These are phyloP conservation scores for Russula griseocarnosa DNA, from an alignment of 768 basidiomycete species.

Conservation along the genomic window DNA sequence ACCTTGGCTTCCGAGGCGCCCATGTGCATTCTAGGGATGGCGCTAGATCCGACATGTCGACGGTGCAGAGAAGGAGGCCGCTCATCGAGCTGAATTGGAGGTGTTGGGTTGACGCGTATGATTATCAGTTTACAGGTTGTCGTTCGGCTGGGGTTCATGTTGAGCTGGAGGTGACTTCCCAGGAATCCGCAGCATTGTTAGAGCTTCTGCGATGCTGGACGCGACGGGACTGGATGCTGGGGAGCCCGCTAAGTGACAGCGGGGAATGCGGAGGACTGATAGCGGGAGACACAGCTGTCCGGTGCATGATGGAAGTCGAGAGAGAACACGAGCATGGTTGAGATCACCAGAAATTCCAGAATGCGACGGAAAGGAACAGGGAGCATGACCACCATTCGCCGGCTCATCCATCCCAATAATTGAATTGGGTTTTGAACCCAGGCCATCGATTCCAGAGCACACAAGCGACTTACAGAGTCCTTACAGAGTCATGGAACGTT, in stretches of 20 bases:
- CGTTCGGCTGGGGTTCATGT: conserved; percentile 50
- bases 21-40: conserved; percentile 30
- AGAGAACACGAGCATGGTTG: conserved; percentile 8
- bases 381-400: too few relatives aligned
- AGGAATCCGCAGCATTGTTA: conserved; percentile 63
- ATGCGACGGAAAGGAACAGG: background rate
- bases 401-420: too few relatives aligned
- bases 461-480: too few relatives aligned
- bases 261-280: too few relatives aligned
- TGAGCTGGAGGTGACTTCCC: conserved; percentile 48
- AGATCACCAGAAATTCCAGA: background rate
- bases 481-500: background rate
- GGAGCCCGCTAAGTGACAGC: conserved; percentile 7
- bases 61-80: conserved; percentile 37
- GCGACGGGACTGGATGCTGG: conserved; percentile 31
- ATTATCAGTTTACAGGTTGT: conserved; percentile 68
- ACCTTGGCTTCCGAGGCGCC: conserved; percentile 34
- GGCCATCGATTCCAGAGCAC: background rate
- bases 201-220: conserved; percentile 65
- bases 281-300: background rate
- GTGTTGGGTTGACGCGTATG: conserved; percentile 51
- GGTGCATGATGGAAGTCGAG: conserved; percentile 27
- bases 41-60: conserved; percentile 31
- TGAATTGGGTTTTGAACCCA: background rate
- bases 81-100: conserved; percentile 35